These are phyloP conservation scores for Bipolaris sorokiniana DNA, from an alignment of 2,329 filamentous ascomycete species.

Conservation along the genomic window DNA sequence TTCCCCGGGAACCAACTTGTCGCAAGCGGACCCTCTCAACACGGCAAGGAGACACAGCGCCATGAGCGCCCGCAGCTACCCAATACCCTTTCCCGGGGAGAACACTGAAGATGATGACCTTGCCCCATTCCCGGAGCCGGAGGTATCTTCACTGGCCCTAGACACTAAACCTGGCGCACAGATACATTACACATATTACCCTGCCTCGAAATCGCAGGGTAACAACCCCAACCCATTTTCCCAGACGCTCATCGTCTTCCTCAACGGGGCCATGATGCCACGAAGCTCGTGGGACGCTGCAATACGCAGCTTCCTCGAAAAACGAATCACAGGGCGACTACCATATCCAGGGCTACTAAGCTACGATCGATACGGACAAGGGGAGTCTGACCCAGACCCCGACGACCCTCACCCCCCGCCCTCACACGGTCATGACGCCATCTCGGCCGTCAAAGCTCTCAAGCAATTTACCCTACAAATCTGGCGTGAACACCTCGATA, in stretches of 20 bases:
- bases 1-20: constrained; percentile 21
- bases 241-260: constrained; percentile 51
- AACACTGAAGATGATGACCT: constrained; percentile 41
- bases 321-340: constrained; percentile 28
- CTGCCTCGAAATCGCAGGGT: constrained; percentile 33
- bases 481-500: constrained; percentile 41
- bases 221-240: constrained; percentile 42
- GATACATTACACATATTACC: constrained; percentile 46
- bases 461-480: constrained; percentile 54
- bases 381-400: constrained; percentile 57
- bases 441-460: constrained; percentile 54
- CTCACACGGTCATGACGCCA: constrained; percentile 57
- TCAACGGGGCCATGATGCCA: constrained; percentile 54
- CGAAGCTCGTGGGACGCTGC: constrained; percentile 49
- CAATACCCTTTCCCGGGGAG: constrained; percentile 22
- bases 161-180: constrained; percentile 39
- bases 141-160: constrained; percentile 35
- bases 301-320: constrained; percentile 41
- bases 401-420: constrained; percentile 39
- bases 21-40: constrained; percentile 11
- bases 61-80: constrained; percentile 14
- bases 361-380: constrained; percentile 66
- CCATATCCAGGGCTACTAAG: constrained; percentile 55
- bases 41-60: constrained; percentile 10
- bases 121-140: constrained; percentile 38